Evolutionary conservation across 495 filamentous ascomycete genomes (phyloP), one percentile per base, ranked within the genome.

Genomic region (Peziza echinospora): DNA sequence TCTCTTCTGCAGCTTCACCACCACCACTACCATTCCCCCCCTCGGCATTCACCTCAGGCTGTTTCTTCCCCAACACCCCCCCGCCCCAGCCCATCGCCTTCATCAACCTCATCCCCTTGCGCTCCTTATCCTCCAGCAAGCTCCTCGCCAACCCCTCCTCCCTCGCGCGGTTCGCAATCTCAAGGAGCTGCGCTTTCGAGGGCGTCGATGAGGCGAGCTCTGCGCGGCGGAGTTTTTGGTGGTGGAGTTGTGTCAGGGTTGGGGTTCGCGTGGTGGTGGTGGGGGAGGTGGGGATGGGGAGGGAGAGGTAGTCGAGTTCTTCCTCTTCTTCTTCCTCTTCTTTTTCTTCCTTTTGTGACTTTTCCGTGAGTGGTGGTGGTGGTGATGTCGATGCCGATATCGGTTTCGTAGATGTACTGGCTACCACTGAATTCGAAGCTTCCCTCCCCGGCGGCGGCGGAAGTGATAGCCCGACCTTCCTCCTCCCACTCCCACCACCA

Each of bases 41-140:
- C 13, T 22, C 52, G 28, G 17, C 26, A 6, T 44, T 59, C 30
- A 21, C 49, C 7, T 37, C 47, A 26, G 21, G 46, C 34, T 21
- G 45, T 53, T 11, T 43, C 53, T 77, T 78, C 0, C 89, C 84
- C 3, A 93, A 68, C 0, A 72, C 69, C 44, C 74, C 73, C 8
- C 72, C 64, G 50, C 73, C 79, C 63, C 86, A 97, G 5, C 89
- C 89, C 66, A 97, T 78, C 61, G 79, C 84, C n/a, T 82, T 76
- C 86, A 97, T 89, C 84, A 97, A 93, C 48, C 81, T 69, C 47
- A 85, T 75, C 2, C 89, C 89, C 61, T 94, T 97, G 3, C 49
- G 46, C n/a, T 41, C 49, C 5, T 64, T 57, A n/a, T 72, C 70
- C 34, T 67, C 57, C 13, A 82, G 64, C 22, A 93, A 67, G n/a